Evolutionary conservation across 2,329 filamentous ascomycete species (phyloP).

Genomic region (Emmonsiellopsis sp.): DNA sequence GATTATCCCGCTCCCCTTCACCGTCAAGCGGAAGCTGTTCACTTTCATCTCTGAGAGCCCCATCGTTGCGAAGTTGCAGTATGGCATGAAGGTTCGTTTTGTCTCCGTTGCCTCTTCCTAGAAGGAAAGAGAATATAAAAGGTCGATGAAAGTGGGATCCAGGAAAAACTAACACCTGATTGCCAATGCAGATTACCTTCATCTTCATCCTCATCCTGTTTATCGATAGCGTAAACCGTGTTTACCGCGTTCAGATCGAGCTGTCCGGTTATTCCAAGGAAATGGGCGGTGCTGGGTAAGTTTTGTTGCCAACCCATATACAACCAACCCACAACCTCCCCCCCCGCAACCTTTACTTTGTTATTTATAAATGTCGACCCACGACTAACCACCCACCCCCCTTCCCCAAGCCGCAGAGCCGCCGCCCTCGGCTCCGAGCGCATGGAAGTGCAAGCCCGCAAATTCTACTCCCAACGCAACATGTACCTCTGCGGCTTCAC

Average conservation of each 20-base stretch:
- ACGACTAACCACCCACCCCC: conserved; percentile 7
- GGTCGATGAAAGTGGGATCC: no score
- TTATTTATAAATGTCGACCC: not conserved
- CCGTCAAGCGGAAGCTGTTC: conserved; percentile 75
- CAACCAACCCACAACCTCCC: conserved; percentile 8
- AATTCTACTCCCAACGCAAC: conserved; percentile 99
- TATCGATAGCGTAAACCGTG: conserved; percentile 89
- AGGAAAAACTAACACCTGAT: conserved; percentile 10
- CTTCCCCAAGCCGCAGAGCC: conserved; percentile 37
- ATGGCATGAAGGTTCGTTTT: conserved; percentile 70
- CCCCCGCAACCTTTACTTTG: not conserved
- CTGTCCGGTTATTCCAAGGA: conserved; percentile 63
- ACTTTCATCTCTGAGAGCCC: conserved; percentile 91
- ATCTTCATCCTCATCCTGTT: conserved; percentile 99
- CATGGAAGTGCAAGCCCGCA: conserved; percentile 96
- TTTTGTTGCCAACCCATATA: conserved; percentile 6
- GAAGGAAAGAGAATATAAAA: not conserved
- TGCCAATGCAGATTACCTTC: conserved; percentile 65
- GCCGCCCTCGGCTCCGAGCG: conserved; percentile 83
- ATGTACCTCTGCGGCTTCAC: conserved; percentile 99
- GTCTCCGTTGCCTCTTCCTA: not conserved
- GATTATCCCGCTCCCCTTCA: conserved; percentile 77
- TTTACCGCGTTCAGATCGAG: conserved; percentile 93
- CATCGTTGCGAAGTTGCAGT: conserved; percentile 82
- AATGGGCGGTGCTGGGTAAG: conserved; percentile 43